phyloP scores from a whole-genome alignment of 768 basidiomycete species.

The Cyathus striatus region DNA sequence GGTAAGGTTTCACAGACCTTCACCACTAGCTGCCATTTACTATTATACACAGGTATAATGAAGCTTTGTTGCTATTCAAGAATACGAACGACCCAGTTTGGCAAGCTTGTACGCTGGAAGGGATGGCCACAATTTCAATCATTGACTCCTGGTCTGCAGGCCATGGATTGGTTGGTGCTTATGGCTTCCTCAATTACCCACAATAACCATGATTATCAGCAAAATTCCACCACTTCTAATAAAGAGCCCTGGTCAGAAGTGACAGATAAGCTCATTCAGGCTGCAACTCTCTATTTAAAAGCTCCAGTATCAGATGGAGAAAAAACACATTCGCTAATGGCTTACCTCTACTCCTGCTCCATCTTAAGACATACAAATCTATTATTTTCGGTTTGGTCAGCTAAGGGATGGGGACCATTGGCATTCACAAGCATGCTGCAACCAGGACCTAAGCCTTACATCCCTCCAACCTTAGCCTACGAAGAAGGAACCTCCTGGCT shows the following conservation, averaged over 20 bases:
- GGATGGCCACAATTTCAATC: conserved; percentile 71
- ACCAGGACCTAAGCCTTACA: conserved; percentile 51
- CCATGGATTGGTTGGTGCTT: conserved; percentile 59
- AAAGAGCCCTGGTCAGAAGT: conserved; percentile 77
- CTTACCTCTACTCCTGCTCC: conserved; percentile 63
- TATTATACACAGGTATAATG: conserved; percentile 78
- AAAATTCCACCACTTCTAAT: conserved; percentile 42
- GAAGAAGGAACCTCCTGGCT: conserved; percentile 39
- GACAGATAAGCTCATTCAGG: conserved; percentile 70
- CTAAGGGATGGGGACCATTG: conserved; percentile 83
- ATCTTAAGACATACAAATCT: conserved; percentile 72
- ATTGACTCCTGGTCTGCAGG: conserved; percentile 81
- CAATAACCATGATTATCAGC: conserved; percentile 27
- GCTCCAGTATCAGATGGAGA: conserved; percentile 50
- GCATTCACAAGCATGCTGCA: conserved; percentile 75
- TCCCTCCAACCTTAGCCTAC: conserved; percentile 53
- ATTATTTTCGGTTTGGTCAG: conserved; percentile 75
- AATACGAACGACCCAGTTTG: conserved; percentile 73
- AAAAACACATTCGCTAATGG: conserved; percentile 54
- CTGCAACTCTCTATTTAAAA: conserved; percentile 55
- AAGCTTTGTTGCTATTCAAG: conserved; percentile 77
- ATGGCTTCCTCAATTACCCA: conserved; percentile 7
- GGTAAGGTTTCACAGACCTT: too few relatives aligned
- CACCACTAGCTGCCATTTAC: too few relatives aligned
- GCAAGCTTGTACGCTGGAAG: conserved; percentile 88